Base-by-base conservation (phyloP, 108 stramenopile genomes). In the Fragilaria crotonensis region DNA sequence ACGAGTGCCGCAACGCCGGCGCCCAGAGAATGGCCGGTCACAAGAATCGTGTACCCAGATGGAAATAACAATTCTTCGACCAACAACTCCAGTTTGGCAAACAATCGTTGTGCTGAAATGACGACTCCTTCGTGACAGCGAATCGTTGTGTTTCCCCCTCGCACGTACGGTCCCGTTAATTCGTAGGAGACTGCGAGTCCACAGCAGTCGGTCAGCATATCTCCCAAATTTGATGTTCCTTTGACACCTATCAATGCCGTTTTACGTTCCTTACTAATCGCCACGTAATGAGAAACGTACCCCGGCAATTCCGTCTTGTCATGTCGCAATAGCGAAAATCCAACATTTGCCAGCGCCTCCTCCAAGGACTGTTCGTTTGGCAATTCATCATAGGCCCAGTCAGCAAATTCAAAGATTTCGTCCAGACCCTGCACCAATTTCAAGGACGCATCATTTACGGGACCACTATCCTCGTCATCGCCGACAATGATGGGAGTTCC, bases 351-450 rank as follows among this genome's bases (percentile, higher is more conserved):
- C 48, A 67, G 30, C 4, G 54, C 51, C 18, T 33, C 49, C 25
- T 62, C 45, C 25, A 67, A 41, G 3, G 57, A 32, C 25, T 56
- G 48, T 44, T 33, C 30, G 0, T 45, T 22, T 22, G 41, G 50
- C n/a, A n/a, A n/a, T 30, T 80, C 79, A 59, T 76, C 64, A 52
- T 80, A 80, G 0, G 79, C 79, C 59, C 68, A 58, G 48, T 76
- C 79, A 0, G 79, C 75, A 29, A 68, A 69, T 44, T 76, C 75
- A 33, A 80, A 65, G 25, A 27, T 31, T 58, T 67, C 64, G 23
- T 71, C 73, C 54, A 71, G 58, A 9, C 47, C 65, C 3, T 62
- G 5, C 3, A 71, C 25, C 33, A 65, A 30, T 45, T 60, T 28
- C 3, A n/a, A n/a, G n/a, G n/a, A n/a, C n/a, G n/a, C n/a, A n/a